These are phyloP conservation scores for Candida gigantensis DNA, from an alignment of 1,139 yeast species.

Conservation along the genomic window DNA sequence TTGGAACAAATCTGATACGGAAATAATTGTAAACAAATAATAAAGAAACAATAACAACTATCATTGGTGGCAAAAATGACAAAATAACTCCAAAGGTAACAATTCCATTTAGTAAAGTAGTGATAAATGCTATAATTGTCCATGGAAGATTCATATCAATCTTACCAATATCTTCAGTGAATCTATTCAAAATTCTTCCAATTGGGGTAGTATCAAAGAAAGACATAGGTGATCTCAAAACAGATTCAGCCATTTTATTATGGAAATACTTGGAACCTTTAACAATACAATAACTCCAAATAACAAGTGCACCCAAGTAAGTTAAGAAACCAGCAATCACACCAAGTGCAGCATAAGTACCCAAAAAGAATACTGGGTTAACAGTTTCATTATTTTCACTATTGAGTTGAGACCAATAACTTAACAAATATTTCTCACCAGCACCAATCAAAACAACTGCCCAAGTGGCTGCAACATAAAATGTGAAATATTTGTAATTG, in stretches of 20 bases:
- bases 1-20: slow-evolving; percentile 29
- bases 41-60: slow-evolving; percentile 24
- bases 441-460: slow-evolving; percentile 25
- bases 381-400: slow-evolving; percentile 22
- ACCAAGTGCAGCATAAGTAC: slow-evolving; percentile 29
- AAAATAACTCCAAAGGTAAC: slow-evolving; percentile 44
- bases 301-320: slow-evolving; percentile 28
- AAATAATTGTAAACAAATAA: slow-evolving; percentile 31
- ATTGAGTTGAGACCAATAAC: slow-evolving; percentile 41
- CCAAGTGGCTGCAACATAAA: slow-evolving; percentile 25
- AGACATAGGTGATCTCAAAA: slow-evolving; percentile 44
- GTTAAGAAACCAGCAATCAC: slow-evolving; percentile 27
- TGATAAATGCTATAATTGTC: slow-evolving; percentile 28
- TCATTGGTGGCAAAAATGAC: slow-evolving; percentile 24
- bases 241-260: slow-evolving; percentile 38
- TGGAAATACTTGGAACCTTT: slow-evolving; percentile 38
- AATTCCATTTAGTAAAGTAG: slow-evolving; percentile 22
- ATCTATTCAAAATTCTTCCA: slow-evolving; percentile 42
- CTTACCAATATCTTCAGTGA: slow-evolving; percentile 37
- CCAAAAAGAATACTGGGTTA: slow-evolving; percentile 25
- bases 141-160: slow-evolving; percentile 37
- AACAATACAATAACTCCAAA: slow-evolving; percentile 36
- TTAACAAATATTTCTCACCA: slow-evolving; percentile 35
- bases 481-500: slow-evolving; percentile 26
- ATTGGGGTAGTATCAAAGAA: slow-evolving; percentile 48